Evolutionary conservation across 176 grass and related monocot genomes (phyloP).

Genomic region (Carex parvula): DNA sequence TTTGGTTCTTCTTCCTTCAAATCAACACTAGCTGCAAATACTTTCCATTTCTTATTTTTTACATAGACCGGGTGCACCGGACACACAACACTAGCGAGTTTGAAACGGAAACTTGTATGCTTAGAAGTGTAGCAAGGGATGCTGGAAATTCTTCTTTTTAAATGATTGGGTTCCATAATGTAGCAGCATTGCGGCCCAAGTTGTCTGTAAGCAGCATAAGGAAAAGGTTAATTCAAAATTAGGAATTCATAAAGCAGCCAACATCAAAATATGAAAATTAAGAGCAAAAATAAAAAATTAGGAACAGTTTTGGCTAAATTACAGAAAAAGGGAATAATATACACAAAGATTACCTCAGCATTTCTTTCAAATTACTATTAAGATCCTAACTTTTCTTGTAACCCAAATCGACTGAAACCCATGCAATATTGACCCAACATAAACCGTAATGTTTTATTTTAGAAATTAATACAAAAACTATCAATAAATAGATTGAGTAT

Average conservation of each 20-base stretch:
- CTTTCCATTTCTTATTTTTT: constrained; percentile 39
- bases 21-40: constrained; percentile 45
- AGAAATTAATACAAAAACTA: too few species aligned
- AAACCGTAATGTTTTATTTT: background rate
- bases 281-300: background rate
- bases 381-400: too few species aligned
- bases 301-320: background rate
- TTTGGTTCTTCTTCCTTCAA: constrained; percentile 42
- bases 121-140: constrained; percentile 18
- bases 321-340: background rate
- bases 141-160: constrained; percentile 10
- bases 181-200: constrained; percentile 12
- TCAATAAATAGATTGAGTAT: too few species aligned
- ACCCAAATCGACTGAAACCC: background rate
- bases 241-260: background rate
- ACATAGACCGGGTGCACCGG: constrained; percentile 24
- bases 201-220: constrained; percentile 4
- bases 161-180: background rate
- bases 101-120: constrained; percentile 21
- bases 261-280: background rate
- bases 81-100: constrained; percentile 14
- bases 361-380: too few species aligned
- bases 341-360: background rate
- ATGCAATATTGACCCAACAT: background rate
- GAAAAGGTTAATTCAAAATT: background rate